Evolutionary conservation across 129 eudicot genomes (phyloP).

Genomic region (Erigeron canadensis): DNA sequence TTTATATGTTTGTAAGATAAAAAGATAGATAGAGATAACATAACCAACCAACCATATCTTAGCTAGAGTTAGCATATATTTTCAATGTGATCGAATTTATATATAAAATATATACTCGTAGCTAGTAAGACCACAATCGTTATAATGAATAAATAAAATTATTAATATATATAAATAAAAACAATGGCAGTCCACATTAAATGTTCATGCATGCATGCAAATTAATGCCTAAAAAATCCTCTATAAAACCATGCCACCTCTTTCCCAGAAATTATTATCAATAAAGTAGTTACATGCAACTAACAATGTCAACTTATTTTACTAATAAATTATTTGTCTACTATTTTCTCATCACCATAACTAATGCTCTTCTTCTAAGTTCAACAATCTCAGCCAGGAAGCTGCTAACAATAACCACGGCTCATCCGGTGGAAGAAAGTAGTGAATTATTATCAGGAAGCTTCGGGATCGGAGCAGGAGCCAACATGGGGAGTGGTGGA

Average conservation of each 20-base stretch:
- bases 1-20: too few relatives aligned
- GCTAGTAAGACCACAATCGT: too few relatives aligned
- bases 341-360: slow-evolving; percentile 31
- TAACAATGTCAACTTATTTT: slow-evolving; percentile 36
- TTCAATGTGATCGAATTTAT: too few relatives aligned
- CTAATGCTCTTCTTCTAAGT: slow-evolving; percentile 32
- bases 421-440: slow-evolving; percentile 26
- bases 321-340: slow-evolving; percentile 18
- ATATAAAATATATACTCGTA: too few relatives aligned
- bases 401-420: slow-evolving; percentile 9
- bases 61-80: too few relatives aligned
- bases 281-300: not conserved
- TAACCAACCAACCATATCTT: too few relatives aligned
- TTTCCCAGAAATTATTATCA: slow-evolving; percentile 16
- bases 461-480: slow-evolving; percentile 34
- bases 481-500: slow-evolving; percentile 35
- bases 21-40: too few relatives aligned
- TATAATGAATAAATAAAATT: too few relatives aligned
- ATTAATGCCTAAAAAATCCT: slow-evolving; percentile 18
- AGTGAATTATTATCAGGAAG: slow-evolving; percentile 40
- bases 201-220: too few relatives aligned
- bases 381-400: slow-evolving; percentile 34
- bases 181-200: too few relatives aligned
- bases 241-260: slow-evolving; percentile 32
- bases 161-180: too few relatives aligned